Percentiles rank a stretch among this genome's conserved stretches.
These are phyloP conservation scores for Alectoria sarmentosa DNA, from an alignment of 495 filamentous ascomycete genomes.

Conservation along the genomic window DNA sequence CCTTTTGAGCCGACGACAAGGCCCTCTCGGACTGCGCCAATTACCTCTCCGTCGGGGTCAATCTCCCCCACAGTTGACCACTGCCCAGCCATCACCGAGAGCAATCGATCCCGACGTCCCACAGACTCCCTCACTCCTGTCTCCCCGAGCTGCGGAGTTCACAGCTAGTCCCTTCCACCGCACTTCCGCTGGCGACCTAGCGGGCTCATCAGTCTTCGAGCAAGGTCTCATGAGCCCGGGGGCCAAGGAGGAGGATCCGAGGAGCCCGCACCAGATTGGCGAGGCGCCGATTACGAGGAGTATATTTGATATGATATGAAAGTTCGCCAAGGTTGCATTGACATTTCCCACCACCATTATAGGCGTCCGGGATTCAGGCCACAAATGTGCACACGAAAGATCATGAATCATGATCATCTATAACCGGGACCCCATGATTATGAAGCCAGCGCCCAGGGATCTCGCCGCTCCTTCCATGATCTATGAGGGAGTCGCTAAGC, in stretches of 20 bases:
- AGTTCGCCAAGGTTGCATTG: not conserved
- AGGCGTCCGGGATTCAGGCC: not conserved
- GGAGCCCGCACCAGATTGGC: conserved; percentile 41
- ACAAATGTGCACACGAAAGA: not conserved
- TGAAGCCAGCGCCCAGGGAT: not conserved
- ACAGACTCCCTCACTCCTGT: conserved; percentile 38
- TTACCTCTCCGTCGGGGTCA: conserved; percentile 17
- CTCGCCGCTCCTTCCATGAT: not conserved
- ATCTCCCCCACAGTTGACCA: conserved; percentile 8
- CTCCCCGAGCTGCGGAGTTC: conserved; percentile 44
- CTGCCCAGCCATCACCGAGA: conserved; percentile 5
- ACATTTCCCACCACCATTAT: not conserved
- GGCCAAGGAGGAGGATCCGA: conserved; percentile 37
- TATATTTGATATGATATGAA: conserved; percentile 43
- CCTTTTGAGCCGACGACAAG: conserved; percentile 21
- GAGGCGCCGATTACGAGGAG: conserved; percentile 47
- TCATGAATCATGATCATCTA: not conserved
- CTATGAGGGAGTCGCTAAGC: too few relatives aligned
- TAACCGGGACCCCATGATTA: not conserved
- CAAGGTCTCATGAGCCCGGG: conserved; percentile 25
- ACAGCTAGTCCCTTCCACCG: conserved; percentile 35
- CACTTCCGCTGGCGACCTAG: conserved; percentile 33
- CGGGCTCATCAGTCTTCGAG: conserved; percentile 32
- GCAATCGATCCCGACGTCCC: conserved; percentile 33
- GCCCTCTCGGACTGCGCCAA: conserved; percentile 13